A percentile compares a stretch with the other conserved stretches of the same genome.
Evolutionary conservation across 257 asterid species (phyloP).

Genomic region (Ilex aquifolium): DNA sequence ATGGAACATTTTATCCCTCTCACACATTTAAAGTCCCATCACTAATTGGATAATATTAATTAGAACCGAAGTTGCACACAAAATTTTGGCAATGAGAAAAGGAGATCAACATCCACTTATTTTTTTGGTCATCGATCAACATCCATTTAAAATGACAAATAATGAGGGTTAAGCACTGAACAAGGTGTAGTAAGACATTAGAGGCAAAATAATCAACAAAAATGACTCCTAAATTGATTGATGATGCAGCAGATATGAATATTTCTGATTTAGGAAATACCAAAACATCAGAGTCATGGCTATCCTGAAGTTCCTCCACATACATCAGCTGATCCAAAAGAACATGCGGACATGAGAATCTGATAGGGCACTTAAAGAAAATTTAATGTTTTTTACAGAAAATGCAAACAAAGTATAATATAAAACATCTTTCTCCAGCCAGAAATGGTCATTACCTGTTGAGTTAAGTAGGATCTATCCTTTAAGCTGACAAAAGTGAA

Average conservation of each 20-base stretch:
- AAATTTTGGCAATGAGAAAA: no score
- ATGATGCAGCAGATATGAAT: background rate
- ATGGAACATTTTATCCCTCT: no score
- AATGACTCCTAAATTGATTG: background rate
- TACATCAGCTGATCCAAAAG: slow-evolving; percentile 50
- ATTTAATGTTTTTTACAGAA: background rate
- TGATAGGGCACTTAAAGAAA: background rate
- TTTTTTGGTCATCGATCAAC: no score
- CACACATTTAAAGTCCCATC: no score
- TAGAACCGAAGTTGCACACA: no score
- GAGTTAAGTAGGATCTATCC: slow-evolving; percentile 47
- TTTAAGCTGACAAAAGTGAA: slow-evolving; percentile 64
- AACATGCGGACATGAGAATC: slow-evolving; percentile 11
- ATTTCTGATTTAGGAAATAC: slow-evolving; percentile 7
- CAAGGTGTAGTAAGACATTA: background rate
- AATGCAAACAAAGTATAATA: background rate
- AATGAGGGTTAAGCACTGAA: no score
- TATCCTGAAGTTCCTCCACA: slow-evolving; percentile 48
- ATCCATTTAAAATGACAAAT: no score
- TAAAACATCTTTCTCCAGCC: background rate
- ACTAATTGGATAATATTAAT: no score
- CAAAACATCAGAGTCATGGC: slow-evolving; percentile 32
- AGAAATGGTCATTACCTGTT: slow-evolving; percentile 43
- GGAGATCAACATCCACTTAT: no score
- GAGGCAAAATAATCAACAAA: no score